Evolutionary conservation across 1,284 basidiomycete genomes (phyloP).

Genomic region (Leccinum pachyderme): DNA sequence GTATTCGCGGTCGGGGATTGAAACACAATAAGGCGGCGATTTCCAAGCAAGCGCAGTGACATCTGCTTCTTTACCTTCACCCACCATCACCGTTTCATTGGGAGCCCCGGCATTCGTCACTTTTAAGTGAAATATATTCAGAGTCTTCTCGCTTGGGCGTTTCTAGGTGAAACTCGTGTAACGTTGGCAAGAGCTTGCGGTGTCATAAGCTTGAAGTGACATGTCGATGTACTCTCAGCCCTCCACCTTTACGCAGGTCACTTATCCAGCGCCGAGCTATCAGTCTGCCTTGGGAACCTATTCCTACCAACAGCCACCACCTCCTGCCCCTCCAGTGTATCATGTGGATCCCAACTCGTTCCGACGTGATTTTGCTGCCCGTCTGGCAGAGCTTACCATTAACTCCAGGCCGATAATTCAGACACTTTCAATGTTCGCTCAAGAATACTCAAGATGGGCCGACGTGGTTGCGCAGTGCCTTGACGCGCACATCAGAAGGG

Average conservation of each 20-base stretch:
- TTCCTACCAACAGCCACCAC: constrained; percentile 46
- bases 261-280: constrained; percentile 38
- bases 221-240: constrained; percentile 53
- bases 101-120: constrained; percentile 34
- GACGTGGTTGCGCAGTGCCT: constrained; percentile 86
- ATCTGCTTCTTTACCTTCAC: constrained; percentile 40
- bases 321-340: constrained; percentile 49
- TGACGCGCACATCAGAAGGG: constrained; percentile 84
- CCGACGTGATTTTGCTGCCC: constrained; percentile 75
- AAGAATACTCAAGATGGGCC: constrained; percentile 80
- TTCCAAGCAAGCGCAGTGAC: constrained; percentile 18
- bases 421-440: constrained; percentile 90
- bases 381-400: constrained; percentile 84
- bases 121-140: constrained; percentile 40
- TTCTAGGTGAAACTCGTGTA: constrained; percentile 32
- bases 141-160: constrained; percentile 34
- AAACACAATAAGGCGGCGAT: constrained; percentile 27
- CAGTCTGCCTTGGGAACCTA: constrained; percentile 45
- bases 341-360: constrained; percentile 73
- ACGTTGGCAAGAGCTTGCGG: constrained; percentile 30
- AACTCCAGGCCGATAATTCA: constrained; percentile 98
- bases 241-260: constrained; percentile 39
- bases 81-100: constrained; percentile 49
- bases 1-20: constrained; percentile 33
- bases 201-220: constrained; percentile 35